Conservation (phyloP, 305 asterid genomes). For the Caryopteris hybrid region DNA sequence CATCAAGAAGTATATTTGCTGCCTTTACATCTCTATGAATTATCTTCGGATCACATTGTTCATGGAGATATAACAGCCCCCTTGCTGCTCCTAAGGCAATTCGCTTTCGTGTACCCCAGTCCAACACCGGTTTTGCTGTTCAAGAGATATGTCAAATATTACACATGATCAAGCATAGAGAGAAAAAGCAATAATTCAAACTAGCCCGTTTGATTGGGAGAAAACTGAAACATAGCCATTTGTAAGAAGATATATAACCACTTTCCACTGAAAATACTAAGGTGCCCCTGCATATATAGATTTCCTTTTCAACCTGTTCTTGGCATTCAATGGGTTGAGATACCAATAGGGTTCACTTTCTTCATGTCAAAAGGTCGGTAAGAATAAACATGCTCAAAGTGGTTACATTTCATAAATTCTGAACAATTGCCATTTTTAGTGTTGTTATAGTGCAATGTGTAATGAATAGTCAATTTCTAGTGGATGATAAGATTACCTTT, state of each 20-base stretch:
- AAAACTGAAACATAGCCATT: too few relatives aligned
- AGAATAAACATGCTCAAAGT: too few relatives aligned
- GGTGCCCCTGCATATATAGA: too few relatives aligned
- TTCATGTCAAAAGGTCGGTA: too few relatives aligned
- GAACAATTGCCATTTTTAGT: background rate
- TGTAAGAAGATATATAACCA: too few relatives aligned
- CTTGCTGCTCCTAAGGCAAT: constrained; percentile 90
- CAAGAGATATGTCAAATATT: background rate
- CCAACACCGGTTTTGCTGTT: constrained; percentile 78
- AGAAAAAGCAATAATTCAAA: too few relatives aligned
- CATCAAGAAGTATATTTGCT: constrained; percentile 86
- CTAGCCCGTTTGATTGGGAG: too few relatives aligned
- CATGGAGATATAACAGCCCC: constrained; percentile 85
- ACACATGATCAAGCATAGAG: background rate
- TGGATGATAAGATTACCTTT: constrained; percentile 36
- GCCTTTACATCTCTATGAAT: constrained; percentile 96
- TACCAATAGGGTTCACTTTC: too few relatives aligned
- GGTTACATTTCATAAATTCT: too few relatives aligned
- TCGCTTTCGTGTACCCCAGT: constrained; percentile 81
- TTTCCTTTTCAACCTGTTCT: too few relatives aligned
- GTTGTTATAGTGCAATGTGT: background rate
- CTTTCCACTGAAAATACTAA: too few relatives aligned
- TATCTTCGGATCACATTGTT: constrained; percentile 95
- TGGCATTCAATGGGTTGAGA: too few relatives aligned
- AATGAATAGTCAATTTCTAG: background rate